phyloP scores from a whole-genome alignment of 2,329 filamentous ascomycete genomes.

The Botryosphaeria dothidea region DNA sequence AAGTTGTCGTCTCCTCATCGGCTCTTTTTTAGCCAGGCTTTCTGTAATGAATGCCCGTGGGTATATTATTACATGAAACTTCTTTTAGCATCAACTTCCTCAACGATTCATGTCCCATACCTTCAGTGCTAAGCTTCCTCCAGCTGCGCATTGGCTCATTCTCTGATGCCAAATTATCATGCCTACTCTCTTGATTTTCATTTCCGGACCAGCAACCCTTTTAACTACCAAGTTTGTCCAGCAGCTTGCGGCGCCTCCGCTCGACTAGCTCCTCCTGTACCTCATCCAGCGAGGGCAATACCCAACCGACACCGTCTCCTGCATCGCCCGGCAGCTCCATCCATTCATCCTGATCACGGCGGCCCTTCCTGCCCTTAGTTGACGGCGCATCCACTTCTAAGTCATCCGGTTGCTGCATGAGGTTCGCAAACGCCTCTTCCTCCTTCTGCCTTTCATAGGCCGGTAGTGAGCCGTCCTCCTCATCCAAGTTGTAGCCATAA shows the following conservation, averaged over 20 bases:
- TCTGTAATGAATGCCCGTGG: neutral
- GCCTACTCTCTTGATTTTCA: neutral
- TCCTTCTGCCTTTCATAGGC: conserved; percentile 83
- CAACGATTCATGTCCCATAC: neutral
- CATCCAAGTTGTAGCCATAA: conserved; percentile 90
- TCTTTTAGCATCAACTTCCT: neutral
- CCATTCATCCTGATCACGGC: conserved; percentile 56
- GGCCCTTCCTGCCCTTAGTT: conserved; percentile 21
- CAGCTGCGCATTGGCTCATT: neutral
- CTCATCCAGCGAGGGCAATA: conserved; percentile 81
- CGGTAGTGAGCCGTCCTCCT: conserved; percentile 81
- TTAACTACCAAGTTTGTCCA: conserved; percentile 69
- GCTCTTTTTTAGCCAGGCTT: neutral
- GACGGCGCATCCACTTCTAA: conserved; percentile 42
- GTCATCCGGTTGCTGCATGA: conserved; percentile 60
- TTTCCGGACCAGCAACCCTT: neutral
- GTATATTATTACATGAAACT: conserved; percentile 5
- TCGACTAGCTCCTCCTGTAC: conserved; percentile 95
- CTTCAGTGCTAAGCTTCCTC: neutral
- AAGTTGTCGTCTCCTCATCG: neutral
- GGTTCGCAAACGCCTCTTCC: conserved; percentile 71
- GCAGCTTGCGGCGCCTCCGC: conserved; percentile 74
- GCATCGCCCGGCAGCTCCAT: conserved; percentile 82
- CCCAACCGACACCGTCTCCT: conserved; percentile 81
- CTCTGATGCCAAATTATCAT: neutral